These are phyloP conservation scores for Paramecium pentaurelia DNA, from an alignment of 73 alveolate species.

Conservation along the genomic window DNA sequence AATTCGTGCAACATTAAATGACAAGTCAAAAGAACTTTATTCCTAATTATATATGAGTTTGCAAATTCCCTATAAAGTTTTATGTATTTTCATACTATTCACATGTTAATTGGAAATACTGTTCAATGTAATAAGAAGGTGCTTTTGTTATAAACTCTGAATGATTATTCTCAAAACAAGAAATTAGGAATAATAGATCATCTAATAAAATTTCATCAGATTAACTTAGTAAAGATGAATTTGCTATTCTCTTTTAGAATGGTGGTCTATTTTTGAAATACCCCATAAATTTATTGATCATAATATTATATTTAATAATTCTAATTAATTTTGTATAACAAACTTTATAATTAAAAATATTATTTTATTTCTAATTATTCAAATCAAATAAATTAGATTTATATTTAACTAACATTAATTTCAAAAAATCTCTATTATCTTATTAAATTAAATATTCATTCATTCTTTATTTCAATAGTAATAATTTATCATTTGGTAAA, in stretches of 20 bases:
- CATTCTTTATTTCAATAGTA: too few species aligned
- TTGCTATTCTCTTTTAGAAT: neutral
- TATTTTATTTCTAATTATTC: too few species aligned
- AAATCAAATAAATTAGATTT: too few species aligned
- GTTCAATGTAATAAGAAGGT: neutral
- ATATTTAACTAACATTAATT: too few species aligned
- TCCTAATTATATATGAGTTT: neutral
- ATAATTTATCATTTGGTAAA: too few species aligned
- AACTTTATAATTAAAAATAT: too few species aligned
- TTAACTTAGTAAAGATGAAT: neutral
- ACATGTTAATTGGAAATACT: neutral
- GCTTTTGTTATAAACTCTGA: slow-evolving; percentile 43
- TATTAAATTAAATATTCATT: too few species aligned
- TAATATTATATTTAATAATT: neutral
- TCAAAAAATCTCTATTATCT: too few species aligned
- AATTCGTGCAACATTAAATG: slow-evolving; percentile 46
- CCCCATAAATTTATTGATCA: slow-evolving; percentile 5
- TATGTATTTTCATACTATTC: neutral
- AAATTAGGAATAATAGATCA: neutral
- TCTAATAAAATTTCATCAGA: slow-evolving; percentile 26
- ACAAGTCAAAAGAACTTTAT: slow-evolving; percentile 25
- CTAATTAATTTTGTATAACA: neutral
- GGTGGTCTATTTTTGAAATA: slow-evolving; percentile 35
- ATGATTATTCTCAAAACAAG: slow-evolving; percentile 46
- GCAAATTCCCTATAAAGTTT: slow-evolving; percentile 9